These are phyloP conservation scores for Colletotrichum brevisporum DNA, from an alignment of 2,329 filamentous ascomycete genomes.

Conservation along the genomic window DNA sequence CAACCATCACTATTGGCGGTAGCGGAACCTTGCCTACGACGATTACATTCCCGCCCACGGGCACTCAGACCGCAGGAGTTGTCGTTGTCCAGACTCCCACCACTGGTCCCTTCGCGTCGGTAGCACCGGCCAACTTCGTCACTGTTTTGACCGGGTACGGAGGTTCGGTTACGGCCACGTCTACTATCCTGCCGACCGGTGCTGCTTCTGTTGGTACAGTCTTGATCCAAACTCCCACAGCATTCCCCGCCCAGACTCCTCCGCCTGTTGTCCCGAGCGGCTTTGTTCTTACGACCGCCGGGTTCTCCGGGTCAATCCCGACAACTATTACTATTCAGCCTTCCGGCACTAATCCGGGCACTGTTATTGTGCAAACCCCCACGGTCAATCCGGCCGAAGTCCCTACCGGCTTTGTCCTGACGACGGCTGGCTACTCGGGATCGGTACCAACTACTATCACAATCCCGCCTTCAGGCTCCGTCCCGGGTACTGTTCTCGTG, in stretches of 20 bases:
- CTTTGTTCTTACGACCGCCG: conserved; percentile 11
- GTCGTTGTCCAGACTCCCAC: conserved; percentile 24
- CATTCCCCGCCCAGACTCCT: not conserved
- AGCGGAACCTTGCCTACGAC: conserved; percentile 19
- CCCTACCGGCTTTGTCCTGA: not conserved
- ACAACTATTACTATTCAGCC: conserved; percentile 9
- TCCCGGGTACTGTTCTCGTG: not conserved
- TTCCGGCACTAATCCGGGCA: not conserved
- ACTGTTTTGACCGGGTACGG: conserved; percentile 22
- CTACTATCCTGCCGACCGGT: conserved; percentile 23
- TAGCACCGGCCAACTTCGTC: conserved; percentile 14
- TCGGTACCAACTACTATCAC: not conserved
- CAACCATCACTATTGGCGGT: conserved; percentile 14
- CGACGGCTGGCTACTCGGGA: not conserved
- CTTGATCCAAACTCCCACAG: conserved; percentile 30
- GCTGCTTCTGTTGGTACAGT: conserved; percentile 18
- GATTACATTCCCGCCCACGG: conserved; percentile 13
- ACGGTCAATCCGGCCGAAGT: not conserved
- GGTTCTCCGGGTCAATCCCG: not conserved
- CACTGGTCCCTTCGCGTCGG: not conserved
- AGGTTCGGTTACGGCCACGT: conserved; percentile 23
- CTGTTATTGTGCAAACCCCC: conserved; percentile 1
- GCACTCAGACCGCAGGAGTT: conserved; percentile 12
- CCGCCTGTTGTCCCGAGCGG: not conserved
- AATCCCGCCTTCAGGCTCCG: not conserved